A percentile compares a stretch with the other conserved stretches of the same genome.
Evolutionary conservation across 352 stramenopile species (phyloP).

Genomic region (Globisporangium spiculum): DNA sequence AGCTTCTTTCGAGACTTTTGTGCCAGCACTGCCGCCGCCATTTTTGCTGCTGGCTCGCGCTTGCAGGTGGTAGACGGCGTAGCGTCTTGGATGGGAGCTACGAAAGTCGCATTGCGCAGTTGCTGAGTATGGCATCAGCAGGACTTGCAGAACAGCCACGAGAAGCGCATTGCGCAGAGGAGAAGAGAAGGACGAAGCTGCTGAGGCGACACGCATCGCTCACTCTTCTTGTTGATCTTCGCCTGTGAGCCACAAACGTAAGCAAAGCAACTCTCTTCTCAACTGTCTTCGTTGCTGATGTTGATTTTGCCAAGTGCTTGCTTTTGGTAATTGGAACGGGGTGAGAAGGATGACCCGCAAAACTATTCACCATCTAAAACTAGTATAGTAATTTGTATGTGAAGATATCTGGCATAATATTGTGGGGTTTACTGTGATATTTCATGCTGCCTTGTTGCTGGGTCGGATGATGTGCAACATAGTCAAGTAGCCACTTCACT

Average conservation of each 20-base stretch:
- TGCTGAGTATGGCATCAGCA: neutral
- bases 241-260: neutral
- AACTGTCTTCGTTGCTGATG: neutral
- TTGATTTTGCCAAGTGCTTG: neutral
- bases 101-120: neutral
- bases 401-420: neutral
- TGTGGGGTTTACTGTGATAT: neutral
- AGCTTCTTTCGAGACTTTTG: neutral
- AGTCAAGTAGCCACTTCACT: neutral
- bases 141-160: neutral
- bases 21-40: no score
- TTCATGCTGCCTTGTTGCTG: neutral
- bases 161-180: neutral
- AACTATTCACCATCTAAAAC: neutral
- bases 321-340: no score
- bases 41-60: neutral
- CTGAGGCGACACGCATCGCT: neutral
- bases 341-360: no score
- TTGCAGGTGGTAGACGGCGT: neutral
- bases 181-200: neutral
- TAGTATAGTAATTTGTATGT: neutral
- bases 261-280: neutral
- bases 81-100: neutral
- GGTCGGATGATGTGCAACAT: neutral
- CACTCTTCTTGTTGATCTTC: neutral